A percentile compares a stretch with the other conserved stretches of the same genome.
Conservation (phyloP, 768 basidiomycete genomes). For the Auricularia cornea region DNA sequence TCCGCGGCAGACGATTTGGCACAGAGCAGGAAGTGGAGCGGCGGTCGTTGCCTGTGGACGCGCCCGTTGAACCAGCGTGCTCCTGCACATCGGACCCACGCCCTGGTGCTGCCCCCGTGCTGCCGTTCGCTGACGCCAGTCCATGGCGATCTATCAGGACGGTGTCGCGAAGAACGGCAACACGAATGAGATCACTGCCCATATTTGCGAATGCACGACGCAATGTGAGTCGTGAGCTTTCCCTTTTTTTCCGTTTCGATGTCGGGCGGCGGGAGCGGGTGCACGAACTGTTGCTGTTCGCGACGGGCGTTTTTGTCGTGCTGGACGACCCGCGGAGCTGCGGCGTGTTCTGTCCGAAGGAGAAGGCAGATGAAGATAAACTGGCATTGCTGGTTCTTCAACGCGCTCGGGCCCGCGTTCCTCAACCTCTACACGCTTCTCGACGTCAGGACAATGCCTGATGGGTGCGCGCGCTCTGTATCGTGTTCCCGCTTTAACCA, state of each 20-base stretch:
- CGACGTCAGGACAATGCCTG: constrained; percentile 77
- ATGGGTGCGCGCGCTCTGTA: not conserved
- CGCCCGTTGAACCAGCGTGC: too few species aligned
- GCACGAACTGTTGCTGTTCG: too few species aligned
- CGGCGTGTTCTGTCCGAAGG: constrained; percentile 82
- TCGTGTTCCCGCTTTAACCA: too few species aligned
- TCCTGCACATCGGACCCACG: constrained; percentile 80
- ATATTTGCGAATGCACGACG: constrained; percentile 91
- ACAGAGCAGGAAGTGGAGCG: too few species aligned
- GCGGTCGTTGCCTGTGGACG: too few species aligned
- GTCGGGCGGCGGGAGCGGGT: constrained; percentile 88
- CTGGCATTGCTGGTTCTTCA: constrained; percentile 90
- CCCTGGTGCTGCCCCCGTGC: too few species aligned
- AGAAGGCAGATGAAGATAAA: constrained; percentile 56
- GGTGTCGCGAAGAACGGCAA: constrained; percentile 87
- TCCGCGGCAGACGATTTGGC: too few species aligned
- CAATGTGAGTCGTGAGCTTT: constrained; percentile 68
- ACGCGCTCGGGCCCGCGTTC: constrained; percentile 73
- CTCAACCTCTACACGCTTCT: constrained; percentile 89
- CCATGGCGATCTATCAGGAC: constrained; percentile 93
- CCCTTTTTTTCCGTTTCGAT: too few species aligned
- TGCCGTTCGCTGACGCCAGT: constrained; percentile 77
- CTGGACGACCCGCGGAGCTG: too few species aligned
- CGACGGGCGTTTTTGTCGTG: too few species aligned
- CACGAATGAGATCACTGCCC: constrained; percentile 73